phyloP scores from a whole-genome alignment of 1,139 yeast genomes.

The Tardiomyces digboiensis region DNA sequence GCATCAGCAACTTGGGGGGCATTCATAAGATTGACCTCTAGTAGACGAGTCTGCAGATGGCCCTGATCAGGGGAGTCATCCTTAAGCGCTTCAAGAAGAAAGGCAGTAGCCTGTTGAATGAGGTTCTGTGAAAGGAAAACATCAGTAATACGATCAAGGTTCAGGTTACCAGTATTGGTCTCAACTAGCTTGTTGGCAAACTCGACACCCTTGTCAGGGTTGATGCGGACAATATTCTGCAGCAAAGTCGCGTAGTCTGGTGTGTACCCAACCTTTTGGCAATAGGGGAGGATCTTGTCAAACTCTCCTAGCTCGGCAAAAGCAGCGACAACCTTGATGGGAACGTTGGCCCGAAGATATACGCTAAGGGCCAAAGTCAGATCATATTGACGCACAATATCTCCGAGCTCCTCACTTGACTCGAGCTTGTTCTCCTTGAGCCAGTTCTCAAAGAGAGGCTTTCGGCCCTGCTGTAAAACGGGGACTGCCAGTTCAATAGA shows the following conservation, averaged over 20 bases:
- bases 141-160: constrained; percentile 83
- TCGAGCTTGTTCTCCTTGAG: constrained; percentile 90
- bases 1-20: constrained; percentile 99
- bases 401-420: constrained; percentile 94
- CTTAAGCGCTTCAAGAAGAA: constrained; percentile 90
- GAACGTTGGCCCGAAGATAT: constrained; percentile 75
- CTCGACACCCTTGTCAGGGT: constrained; percentile 98
- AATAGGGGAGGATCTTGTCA: constrained; percentile 91
- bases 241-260: constrained; percentile 89
- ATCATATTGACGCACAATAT: constrained; percentile 84
- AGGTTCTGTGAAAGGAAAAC: constrained; percentile 91
- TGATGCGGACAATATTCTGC: constrained; percentile 83
- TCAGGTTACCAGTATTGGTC: constrained; percentile 53
- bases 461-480: constrained; percentile 91
- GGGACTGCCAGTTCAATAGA: constrained; percentile 94
- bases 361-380: constrained; percentile 83
- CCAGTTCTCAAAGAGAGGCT: constrained; percentile 93
- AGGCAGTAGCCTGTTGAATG: constrained; percentile 98
- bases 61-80: constrained; percentile 94
- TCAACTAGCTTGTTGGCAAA: constrained; percentile 83
- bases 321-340: constrained; percentile 84
- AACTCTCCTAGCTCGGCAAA: constrained; percentile 96
- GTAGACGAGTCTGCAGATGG: constrained; percentile 86
- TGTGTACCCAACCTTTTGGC: constrained; percentile 78
- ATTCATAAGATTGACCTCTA: constrained; percentile 86